These are phyloP conservation scores for Eucalyptus marginata DNA, from an alignment of 345 rosid species.

Conservation along the genomic window DNA sequence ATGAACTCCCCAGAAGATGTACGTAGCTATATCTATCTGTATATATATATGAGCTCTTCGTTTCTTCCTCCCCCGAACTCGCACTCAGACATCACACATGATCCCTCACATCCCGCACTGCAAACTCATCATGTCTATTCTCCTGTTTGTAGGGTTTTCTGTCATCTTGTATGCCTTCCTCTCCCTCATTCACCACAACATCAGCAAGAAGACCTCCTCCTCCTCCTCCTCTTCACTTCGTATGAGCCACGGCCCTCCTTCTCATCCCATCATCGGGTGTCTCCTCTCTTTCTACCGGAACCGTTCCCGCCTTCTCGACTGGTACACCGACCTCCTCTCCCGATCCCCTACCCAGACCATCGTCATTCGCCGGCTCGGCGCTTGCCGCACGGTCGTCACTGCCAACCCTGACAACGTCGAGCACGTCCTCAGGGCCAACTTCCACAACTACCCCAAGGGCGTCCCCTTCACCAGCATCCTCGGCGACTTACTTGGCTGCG, in stretches of 20 bases:
- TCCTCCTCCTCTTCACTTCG: not conserved
- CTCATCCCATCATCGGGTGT: conserved; percentile 65
- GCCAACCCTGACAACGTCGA: conserved; percentile 72
- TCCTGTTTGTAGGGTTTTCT: not conserved
- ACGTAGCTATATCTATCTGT: not conserved
- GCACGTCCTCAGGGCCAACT: conserved; percentile 72
- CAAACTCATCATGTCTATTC: not conserved
- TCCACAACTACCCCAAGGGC: conserved; percentile 79
- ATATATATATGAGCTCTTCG: not conserved
- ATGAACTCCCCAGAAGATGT: not conserved
- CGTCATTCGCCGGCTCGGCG: conserved; percentile 44
- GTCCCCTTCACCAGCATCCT: conserved; percentile 78
- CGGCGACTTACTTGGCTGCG: conserved; percentile 64
- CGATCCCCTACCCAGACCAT: conserved; percentile 47
- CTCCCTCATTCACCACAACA: not conserved
- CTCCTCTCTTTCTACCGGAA: conserved; percentile 56
- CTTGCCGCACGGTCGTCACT: conserved; percentile 53
- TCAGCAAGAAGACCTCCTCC: not conserved
- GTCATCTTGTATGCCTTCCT: not conserved
- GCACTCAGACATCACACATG: not conserved
- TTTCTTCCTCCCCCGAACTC: not conserved
- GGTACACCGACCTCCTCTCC: conserved; percentile 66
- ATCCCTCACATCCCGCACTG: not conserved
- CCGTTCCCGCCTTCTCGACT: conserved; percentile 54
- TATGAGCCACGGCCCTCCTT: conserved; percentile 17